Conservation (phyloP, 2,329 filamentous ascomycete species). For the Trichophyton verrucosum region DNA sequence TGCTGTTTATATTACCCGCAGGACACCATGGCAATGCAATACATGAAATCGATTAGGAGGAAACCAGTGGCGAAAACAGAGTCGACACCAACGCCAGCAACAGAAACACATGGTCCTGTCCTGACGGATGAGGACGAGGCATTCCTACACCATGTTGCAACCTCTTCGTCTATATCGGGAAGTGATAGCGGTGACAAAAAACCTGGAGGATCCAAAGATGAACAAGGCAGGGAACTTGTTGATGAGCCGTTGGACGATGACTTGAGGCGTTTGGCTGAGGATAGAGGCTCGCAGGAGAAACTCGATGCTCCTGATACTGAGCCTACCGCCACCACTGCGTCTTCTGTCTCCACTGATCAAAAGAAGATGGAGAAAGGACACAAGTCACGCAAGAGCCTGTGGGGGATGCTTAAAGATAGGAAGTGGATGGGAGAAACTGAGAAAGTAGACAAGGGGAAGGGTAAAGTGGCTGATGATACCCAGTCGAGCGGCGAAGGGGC, state of each 20-base stretch:
- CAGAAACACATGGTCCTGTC: conserved; percentile 31
- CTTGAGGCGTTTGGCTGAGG: not conserved
- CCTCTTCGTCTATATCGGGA: not conserved
- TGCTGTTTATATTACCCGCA: not conserved
- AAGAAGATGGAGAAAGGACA: not conserved
- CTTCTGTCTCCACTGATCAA: conserved; percentile 10
- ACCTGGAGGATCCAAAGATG: conserved; percentile 32
- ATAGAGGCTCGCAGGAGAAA: conserved; percentile 20
- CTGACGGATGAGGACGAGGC: conserved; percentile 50
- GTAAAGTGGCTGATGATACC: not conserved
- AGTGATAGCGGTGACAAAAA: not conserved
- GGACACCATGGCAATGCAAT: conserved; percentile 24
- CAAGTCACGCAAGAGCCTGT: not conserved
- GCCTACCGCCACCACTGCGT: not conserved
- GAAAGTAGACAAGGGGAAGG: not conserved
- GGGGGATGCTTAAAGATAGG: not conserved
- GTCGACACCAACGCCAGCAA: conserved; percentile 12
- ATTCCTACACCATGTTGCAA: conserved; percentile 41
- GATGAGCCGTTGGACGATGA: conserved; percentile 35
- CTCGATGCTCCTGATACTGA: not conserved
- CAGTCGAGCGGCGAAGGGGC: not conserved
- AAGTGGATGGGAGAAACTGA: not conserved
- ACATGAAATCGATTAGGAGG: conserved; percentile 32
- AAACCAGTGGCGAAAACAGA: conserved; percentile 22
- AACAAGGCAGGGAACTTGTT: conserved; percentile 40